Conservation (phyloP, 345 rosid species). For the Citrus hindsii region DNA sequence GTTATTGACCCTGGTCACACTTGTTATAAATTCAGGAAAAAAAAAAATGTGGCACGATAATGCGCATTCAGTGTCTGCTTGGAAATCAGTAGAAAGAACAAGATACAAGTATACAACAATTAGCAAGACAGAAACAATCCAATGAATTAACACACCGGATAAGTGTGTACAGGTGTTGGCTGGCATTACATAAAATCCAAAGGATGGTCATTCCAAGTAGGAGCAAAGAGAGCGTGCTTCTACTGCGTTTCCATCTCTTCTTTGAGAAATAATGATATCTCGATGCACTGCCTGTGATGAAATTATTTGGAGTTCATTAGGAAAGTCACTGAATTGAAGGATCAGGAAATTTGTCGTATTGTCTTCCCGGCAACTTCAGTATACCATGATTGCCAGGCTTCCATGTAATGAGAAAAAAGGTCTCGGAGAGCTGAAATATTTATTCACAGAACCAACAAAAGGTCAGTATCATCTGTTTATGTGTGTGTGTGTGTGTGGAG, state of each 20-base stretch:
- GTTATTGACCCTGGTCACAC: too few relatives aligned
- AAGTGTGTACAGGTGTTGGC: constrained; percentile 4
- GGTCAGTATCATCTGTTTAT: neutral
- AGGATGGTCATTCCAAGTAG: constrained; percentile 18
- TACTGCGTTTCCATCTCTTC: constrained; percentile 19
- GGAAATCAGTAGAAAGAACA: neutral
- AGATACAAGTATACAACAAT: neutral
- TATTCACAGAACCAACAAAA: constrained; percentile 8
- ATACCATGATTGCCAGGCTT: constrained; percentile 91
- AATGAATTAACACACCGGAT: neutral
- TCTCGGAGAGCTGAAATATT: constrained; percentile 66
- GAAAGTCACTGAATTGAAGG: neutral
- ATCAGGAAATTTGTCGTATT: constrained; percentile 32
- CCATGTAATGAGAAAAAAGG: constrained; percentile 82
- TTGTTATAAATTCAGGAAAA: too few relatives aligned
- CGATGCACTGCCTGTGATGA: neutral
- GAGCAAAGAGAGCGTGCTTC: constrained; percentile 26
- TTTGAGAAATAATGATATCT: constrained; percentile 11
- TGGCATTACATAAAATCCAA: neutral
- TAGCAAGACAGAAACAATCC: neutral
- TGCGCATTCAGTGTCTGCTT: neutral
- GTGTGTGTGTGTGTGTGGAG: too few relatives aligned
- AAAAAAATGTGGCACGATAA: neutral
- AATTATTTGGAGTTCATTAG: neutral
- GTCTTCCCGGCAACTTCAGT: constrained; percentile 61